Evolutionary conservation across 441 rosid species (phyloP), one percentile per base, ranked within the genome.

Genomic region (Jatropha multifida): DNA sequence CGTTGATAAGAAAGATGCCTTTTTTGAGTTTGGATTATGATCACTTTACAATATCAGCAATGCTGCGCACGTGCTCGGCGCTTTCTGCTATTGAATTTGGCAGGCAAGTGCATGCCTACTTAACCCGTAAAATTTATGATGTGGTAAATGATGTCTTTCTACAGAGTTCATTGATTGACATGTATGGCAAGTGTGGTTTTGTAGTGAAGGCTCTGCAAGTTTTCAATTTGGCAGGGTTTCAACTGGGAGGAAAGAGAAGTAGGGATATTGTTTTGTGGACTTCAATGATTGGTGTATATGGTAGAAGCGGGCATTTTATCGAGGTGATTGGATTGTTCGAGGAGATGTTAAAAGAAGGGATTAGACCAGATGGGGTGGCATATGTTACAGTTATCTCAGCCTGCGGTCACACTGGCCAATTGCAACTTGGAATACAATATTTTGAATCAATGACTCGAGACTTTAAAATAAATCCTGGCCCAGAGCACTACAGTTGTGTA

Each of bases 171-270:
- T 68, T 88, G 78, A 83, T 85, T 70, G 91, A 87, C 78, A 83
- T 87, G 88, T 86, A 87, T 81, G 90, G 90, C n/a, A 87, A 86
- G 75, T 84, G 88, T 79, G 91, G 93, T 64, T 76, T 78, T 52
- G 83, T 82, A 13, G 63, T 14, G 74, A 81, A 84, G 74, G 91
- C 91, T 65, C 68, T 75, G 73, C 82, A 69, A 61, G 88, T 89
- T 13, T 89, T 88, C 63, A 73, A 72, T 49, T 66, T 83, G 73
- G 77, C 73, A 10, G 85, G 85, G 26, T 74, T 71, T 68, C 67
- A 54, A 54, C 13, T 52, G 9, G 71, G 67, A 65, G 73, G 44
- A 26, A 76, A 70, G 60, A 78, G 77, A 65, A 78, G 69, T 44
- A 76, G 69, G 74, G 91, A 89, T 77, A 74, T 88, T 72, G 90